Base-by-base conservation (phyloP, 352 stramenopile genomes). In the Globisporangium apiculatum region DNA sequence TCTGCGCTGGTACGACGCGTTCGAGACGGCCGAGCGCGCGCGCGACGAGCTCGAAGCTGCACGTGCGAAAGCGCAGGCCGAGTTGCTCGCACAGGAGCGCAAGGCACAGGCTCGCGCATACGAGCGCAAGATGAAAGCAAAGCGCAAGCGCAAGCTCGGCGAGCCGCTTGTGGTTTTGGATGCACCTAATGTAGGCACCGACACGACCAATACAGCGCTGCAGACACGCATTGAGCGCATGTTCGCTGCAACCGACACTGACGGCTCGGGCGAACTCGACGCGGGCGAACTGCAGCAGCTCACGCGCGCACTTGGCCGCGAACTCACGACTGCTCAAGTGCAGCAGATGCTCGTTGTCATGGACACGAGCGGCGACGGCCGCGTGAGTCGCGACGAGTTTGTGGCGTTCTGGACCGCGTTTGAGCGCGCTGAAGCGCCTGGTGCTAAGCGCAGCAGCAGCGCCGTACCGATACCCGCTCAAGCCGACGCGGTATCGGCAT, bases 391-490 rank as follows among this genome's bases (percentile, higher is more conserved):
- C 6, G 72, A 78, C 55, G 81, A 91, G 55, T 87, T 91, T 55
- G 52, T 82, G 17, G 72, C 73, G 3, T 89, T 88, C 56, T 91
- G 81, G 81, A 82, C 66, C 42, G 66, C 75, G 14, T 89, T 86
- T 35, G 67, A 86, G 56, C 65, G 72, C 31, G 47, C 57, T 17
- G 56, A 62, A 12, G 53, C 65, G 8, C 48, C 59, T 61, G 42
- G 11, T 0, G 35, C 36, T 37, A 3, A 17, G 8, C 10, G 4
- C 12, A 41, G 17, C 2, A 43, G 2, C 35, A 17, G 36, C 4
- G 36, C 7, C 18, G 18, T 24, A 24, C 18, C 18, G 18, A 24
- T 24, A 24, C 18, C 18, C 18, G 18, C 18, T 24, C 18, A 24
- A 24, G 18, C 18, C 18, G 18, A 24, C 18, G 18, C 18, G 18